Evolutionary conservation across 345 rosid genomes (phyloP).

Genomic region (Eucalyptus erythrocorys): DNA sequence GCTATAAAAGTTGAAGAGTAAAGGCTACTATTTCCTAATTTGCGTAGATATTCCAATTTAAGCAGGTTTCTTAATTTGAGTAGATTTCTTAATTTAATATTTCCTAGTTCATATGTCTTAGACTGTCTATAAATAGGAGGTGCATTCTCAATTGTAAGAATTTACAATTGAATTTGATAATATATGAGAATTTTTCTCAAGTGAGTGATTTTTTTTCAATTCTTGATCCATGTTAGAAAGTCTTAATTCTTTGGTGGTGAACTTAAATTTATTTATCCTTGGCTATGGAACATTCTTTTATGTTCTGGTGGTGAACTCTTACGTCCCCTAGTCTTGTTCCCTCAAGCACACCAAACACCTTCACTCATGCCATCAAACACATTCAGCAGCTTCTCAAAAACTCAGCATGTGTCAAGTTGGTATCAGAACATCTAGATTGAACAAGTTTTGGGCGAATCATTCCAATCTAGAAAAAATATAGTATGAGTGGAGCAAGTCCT

Average conservation of each 20-base stretch:
- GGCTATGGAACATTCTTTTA: background rate
- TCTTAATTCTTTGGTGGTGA: background rate
- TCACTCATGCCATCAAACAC: background rate
- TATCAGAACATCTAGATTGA: background rate
- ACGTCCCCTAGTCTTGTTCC: background rate
- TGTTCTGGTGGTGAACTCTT: background rate
- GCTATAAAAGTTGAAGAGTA: background rate
- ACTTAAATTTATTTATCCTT: background rate
- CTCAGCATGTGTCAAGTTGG: background rate
- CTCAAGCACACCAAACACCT: background rate
- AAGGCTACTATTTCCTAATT: background rate
- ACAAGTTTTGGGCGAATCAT: background rate
- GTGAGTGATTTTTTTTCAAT: background rate
- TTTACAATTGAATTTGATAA: background rate
- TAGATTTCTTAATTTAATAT: background rate
- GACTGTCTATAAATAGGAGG: background rate
- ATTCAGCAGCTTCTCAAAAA: background rate
- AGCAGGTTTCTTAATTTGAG: background rate
- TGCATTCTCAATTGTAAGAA: background rate
- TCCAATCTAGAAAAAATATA: background rate
- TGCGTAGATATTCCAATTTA: background rate
- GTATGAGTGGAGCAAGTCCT: background rate
- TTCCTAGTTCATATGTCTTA: background rate
- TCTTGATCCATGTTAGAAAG: background rate
- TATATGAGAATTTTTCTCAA: background rate